A percentile compares a stretch with the other conserved stretches of the same genome.
These are phyloP conservation scores for Phytophthora sp. DNA, from an alignment of 352 stramenopile genomes.

Conservation along the genomic window DNA sequence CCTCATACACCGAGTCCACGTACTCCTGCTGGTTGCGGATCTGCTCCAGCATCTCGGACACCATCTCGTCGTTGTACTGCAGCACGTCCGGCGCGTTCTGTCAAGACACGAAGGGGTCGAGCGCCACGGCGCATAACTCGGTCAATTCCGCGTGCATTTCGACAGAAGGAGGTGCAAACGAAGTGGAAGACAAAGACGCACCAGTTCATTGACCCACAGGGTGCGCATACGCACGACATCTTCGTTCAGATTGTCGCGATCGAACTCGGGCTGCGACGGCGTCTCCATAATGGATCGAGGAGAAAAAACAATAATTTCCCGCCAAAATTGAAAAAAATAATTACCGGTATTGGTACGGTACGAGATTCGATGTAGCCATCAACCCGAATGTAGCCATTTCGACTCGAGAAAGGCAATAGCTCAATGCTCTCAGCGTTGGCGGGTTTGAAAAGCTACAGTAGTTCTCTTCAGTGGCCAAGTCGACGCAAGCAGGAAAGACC, in stretches of 20 bases:
- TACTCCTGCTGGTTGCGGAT: conserved; percentile 89
- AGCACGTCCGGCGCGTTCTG: conserved; percentile 85
- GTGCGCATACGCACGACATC: conserved; percentile 72
- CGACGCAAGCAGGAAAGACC: conserved; percentile 14
- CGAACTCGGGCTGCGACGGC: conserved; percentile 42
- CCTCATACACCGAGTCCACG: conserved; percentile 79
- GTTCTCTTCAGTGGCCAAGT: conserved; percentile 20
- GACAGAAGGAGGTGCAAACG: neutral
- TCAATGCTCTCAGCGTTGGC: conserved; percentile 29
- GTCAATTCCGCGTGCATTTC: conserved; percentile 18
- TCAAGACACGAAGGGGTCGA: neutral
- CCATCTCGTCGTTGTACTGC: conserved; percentile 78
- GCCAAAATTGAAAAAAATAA: conserved; percentile 22
- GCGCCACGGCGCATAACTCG: neutral
- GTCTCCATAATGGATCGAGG: conserved; percentile 13
- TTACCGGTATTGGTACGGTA: too few relatives aligned
- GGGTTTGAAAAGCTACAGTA: neutral
- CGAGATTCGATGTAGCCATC: conserved; percentile 17
- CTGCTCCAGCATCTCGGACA: conserved; percentile 85
- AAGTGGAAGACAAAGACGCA: conserved; percentile 19
- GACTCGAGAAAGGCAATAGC: conserved; percentile 38
- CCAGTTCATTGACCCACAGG: conserved; percentile 86
- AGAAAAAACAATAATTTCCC: conserved; percentile 7
- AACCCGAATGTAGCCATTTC: neutral
- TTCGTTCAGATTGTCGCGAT: conserved; percentile 82